Conservation (phyloP, 73 alveolate species). For the Diophrys sp. region DNA sequence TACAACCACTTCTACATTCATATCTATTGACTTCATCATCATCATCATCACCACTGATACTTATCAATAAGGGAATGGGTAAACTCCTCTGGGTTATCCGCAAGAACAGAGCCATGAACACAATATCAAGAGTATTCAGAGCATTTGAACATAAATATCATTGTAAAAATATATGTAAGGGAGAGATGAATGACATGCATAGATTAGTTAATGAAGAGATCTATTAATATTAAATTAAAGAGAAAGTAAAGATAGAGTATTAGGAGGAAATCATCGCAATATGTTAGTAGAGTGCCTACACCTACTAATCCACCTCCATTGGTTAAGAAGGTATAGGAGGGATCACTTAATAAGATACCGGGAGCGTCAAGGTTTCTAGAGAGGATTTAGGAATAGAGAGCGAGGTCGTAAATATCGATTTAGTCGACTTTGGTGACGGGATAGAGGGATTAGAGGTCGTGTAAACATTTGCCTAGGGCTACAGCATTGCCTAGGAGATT, state of each 20-base stretch:
- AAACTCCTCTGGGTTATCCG: not conserved
- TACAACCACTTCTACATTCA: too few species aligned
- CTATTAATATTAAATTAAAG: not conserved
- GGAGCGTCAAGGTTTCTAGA: not conserved
- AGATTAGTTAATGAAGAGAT: not conserved
- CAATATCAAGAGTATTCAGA: not conserved
- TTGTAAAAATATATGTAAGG: not conserved
- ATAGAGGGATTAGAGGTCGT: not conserved
- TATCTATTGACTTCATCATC: too few species aligned
- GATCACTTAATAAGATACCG: not conserved
- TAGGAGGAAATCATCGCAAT: not conserved
- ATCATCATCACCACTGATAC: too few species aligned
- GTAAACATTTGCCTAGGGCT: not conserved
- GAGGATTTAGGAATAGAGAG: not conserved
- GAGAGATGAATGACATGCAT: not conserved
- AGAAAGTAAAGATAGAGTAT: not conserved
- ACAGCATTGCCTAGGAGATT: too few species aligned
- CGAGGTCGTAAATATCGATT: not conserved
- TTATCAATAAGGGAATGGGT: too few species aligned
- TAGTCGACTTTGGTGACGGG: too few species aligned
- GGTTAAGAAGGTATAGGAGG: not conserved
- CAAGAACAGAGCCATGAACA: not conserved
- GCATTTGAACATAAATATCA: not conserved
- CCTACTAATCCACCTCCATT: not conserved
- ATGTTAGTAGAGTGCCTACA: not conserved